Percentiles rank a stretch among this genome's conserved stretches.
Evolutionary conservation across 2,329 filamentous ascomycete genomes (phyloP).

Genomic region (Scedosporium minutisporum): DNA sequence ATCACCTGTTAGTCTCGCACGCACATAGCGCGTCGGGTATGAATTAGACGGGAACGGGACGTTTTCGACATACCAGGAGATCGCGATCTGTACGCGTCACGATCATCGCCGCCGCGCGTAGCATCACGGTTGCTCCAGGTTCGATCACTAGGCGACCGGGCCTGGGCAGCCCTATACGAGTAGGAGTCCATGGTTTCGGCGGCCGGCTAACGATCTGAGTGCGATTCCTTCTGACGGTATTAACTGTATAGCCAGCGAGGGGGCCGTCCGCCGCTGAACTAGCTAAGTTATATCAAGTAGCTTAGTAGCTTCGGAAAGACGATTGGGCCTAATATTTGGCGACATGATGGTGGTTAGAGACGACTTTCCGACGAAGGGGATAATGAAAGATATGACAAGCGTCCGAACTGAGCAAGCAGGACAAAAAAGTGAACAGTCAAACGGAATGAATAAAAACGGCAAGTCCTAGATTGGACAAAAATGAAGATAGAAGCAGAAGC

Average conservation of each 20-base stretch:
- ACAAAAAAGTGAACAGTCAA: constrained; percentile 5
- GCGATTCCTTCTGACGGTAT: constrained; percentile 9
- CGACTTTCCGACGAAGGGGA: constrained; percentile 30
- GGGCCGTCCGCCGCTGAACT: constrained; percentile 14
- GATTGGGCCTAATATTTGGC: constrained; percentile 37
- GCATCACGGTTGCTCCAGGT: constrained; percentile 44
- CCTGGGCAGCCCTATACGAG: constrained; percentile 41
- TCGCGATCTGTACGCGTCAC: constrained; percentile 53
- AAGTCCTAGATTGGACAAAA: background rate
- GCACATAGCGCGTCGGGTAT: background rate
- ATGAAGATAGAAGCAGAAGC: constrained; percentile 3
- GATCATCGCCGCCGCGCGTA: constrained; percentile 38
- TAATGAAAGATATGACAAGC: constrained; percentile 13
- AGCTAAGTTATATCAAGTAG: constrained; percentile 13
- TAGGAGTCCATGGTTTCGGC: constrained; percentile 42
- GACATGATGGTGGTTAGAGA: constrained; percentile 48
- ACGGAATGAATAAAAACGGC: background rate
- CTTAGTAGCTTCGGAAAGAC: constrained; percentile 7
- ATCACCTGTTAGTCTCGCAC: constrained; percentile 7
- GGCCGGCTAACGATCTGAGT: constrained; percentile 1
- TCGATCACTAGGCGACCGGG: constrained; percentile 44
- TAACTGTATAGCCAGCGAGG: constrained; percentile 10
- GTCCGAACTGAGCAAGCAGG: constrained; percentile 5
- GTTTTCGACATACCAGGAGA: constrained; percentile 57
- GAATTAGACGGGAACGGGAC: background rate